Percentiles rank a stretch among this genome's conserved stretches.
phyloP scores from a whole-genome alignment of 2,329 filamentous ascomycete genomes.

The Alternaria postmessia region DNA sequence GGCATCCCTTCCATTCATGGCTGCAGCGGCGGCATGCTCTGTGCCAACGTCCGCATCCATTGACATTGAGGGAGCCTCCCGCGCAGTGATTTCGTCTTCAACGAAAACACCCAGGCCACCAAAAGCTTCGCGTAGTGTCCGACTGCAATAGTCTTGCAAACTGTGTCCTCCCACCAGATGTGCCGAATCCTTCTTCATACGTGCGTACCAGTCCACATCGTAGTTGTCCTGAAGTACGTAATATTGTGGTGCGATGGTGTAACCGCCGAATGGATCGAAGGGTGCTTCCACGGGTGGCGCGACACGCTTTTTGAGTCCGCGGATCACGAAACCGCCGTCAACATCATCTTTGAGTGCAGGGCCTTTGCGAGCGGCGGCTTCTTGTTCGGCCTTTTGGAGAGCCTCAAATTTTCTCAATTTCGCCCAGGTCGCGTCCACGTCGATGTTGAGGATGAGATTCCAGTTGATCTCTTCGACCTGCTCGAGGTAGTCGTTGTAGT shows the following conservation, averaged over 20 bases:
- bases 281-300: constrained; percentile 72
- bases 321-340: constrained; percentile 67
- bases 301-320: constrained; percentile 75
- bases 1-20: constrained; percentile 62
- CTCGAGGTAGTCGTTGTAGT: constrained; percentile 95
- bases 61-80: constrained; percentile 49
- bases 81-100: constrained; percentile 70
- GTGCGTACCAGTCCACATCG: constrained; percentile 76
- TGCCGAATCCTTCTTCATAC: constrained; percentile 69
- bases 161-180: constrained; percentile 84
- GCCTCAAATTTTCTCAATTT: constrained; percentile 75
- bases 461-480: constrained; percentile 89
- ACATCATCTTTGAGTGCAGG: constrained; percentile 36
- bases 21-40: constrained; percentile 60
- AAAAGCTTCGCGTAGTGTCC: constrained; percentile 88
- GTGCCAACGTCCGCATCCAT: constrained; percentile 45
- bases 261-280: constrained; percentile 88
- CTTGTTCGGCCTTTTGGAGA: constrained; percentile 67
- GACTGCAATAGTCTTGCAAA: constrained; percentile 79
- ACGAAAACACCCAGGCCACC: constrained; percentile 88
- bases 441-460: constrained; percentile 78
- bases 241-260: constrained; percentile 70
- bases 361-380: constrained; percentile 63
- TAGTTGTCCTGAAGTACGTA: constrained; percentile 76
- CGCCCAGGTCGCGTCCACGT: constrained; percentile 69